Percentiles rank a stretch among this genome's conserved stretches.
Conservation (phyloP, 306 rosid genomes). For the Comarum palustre region DNA sequence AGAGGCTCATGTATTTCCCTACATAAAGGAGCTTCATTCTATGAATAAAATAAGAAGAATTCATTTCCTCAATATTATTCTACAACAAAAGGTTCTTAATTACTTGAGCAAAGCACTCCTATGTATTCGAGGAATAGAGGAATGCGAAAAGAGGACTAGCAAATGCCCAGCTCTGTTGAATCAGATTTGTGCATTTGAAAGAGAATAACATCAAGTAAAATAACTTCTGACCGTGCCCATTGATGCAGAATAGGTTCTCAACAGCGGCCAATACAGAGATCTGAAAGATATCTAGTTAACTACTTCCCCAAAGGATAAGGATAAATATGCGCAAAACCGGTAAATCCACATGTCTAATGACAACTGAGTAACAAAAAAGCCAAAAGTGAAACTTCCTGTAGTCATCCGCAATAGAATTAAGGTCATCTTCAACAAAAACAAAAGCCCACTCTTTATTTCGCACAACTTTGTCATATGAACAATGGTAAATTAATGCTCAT, state of each 20-base stretch:
- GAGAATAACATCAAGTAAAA: not conserved
- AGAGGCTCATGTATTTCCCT: too few relatives aligned
- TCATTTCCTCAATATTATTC: too few relatives aligned
- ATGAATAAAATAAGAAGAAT: too few relatives aligned
- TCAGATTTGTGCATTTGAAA: not conserved
- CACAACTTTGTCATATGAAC: slow-evolving; percentile 54
- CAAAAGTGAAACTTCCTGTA: slow-evolving; percentile 37
- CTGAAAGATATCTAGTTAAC: slow-evolving; percentile 27
- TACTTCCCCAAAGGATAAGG: slow-evolving; percentile 30
- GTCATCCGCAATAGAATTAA: slow-evolving; percentile 44
- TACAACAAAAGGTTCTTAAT: too few relatives aligned
- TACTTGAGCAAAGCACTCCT: too few relatives aligned
- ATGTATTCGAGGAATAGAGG: too few relatives aligned
- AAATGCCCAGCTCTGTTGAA: too few relatives aligned
- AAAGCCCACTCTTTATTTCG: slow-evolving; percentile 53
- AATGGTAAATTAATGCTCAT: slow-evolving; percentile 51
- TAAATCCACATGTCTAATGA: slow-evolving; percentile 37
- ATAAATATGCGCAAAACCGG: slow-evolving; percentile 38
- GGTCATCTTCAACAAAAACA: slow-evolving; percentile 39
- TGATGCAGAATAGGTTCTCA: slow-evolving; percentile 16
- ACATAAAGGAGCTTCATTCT: too few relatives aligned
- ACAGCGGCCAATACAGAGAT: slow-evolving; percentile 34
- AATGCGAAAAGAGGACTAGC: too few relatives aligned
- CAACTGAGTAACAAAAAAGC: slow-evolving; percentile 35
- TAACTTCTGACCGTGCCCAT: slow-evolving; percentile 9